Evolutionary conservation across 129 eudicot genomes (phyloP), one percentile per base, ranked within the genome.

Genomic region (Erigeron canadensis): DNA sequence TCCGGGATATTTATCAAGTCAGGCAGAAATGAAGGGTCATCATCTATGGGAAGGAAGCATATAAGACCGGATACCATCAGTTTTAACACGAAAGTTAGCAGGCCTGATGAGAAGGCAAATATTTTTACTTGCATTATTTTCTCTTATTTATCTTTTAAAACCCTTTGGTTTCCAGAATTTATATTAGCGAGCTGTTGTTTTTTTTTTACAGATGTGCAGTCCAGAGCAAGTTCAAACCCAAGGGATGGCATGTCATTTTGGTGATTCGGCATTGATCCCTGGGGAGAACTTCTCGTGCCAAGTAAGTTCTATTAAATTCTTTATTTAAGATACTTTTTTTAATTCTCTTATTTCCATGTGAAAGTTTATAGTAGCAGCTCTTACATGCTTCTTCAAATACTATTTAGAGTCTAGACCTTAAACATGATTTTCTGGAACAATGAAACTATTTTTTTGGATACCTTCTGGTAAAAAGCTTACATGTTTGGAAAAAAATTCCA

Each of bases 31-130:
- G 75, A 77, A 71, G 85, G 81, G 63, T 82, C 91, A 3, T 81
- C 81, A 23, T 69, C 21, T 58, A 92, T 64, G 69, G 22, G 79
- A 75, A 81, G 78, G 74, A 77, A n/a, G 19, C 74, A 41, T 51
- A 75, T 65, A 41, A 75, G 74, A 70, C 38, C 63, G 77, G 84
- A 79, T 75, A 67, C 78, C 1, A 70, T 86, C 66, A 89, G 86
- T 76, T 80, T 85, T 67, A 86, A 78, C 78, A 86, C 46, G 19
- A 85, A 83, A 38, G 83, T 65, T 59, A 74, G 73, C 67, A 67
- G 50, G 21, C 75, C 83, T 44, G 37, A 74, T 79, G 85, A 77
- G 21, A 84, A 80, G 84, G 95, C 75, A 73, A 63, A 69, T 6
- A 44, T 19, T 63, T 34, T 3, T 45, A 21, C 6, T 59, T 28